These are phyloP conservation scores for Mortierella sp. DNA, from an alignment of 371 early-diverging fungal genomes.

Conservation along the genomic window DNA sequence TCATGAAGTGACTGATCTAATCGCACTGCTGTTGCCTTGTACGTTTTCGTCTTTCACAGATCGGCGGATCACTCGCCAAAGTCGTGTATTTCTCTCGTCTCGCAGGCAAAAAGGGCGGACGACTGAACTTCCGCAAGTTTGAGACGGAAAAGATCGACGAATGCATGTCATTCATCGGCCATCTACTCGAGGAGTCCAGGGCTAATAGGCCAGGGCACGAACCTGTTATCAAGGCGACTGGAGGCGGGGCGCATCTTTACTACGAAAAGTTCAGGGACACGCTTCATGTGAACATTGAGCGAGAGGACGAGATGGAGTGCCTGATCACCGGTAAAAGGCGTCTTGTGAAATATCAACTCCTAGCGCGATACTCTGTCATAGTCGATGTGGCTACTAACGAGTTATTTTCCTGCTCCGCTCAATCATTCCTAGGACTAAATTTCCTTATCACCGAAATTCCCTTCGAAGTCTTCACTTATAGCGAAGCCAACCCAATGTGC, in stretches of 20 bases:
- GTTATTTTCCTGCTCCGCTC: no score
- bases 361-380: neutral
- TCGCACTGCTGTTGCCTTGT: neutral
- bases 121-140: constrained; percentile 93
- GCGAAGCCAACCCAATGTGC: constrained; percentile 79
- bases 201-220: constrained; percentile 48
- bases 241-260: constrained; percentile 86
- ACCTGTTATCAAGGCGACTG: constrained; percentile 79
- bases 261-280: constrained; percentile 70
- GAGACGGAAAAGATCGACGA: constrained; percentile 93
- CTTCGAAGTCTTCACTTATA: constrained; percentile 96
- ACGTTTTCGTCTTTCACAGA: constrained; percentile 49
- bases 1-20: neutral
- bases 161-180: constrained; percentile 86
- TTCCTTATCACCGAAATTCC: constrained; percentile 94
- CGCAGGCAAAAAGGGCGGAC: constrained; percentile 79
- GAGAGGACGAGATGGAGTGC: constrained; percentile 92
- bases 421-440: constrained; percentile 88
- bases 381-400: no score
- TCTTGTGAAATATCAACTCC: neutral
- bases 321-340: constrained; percentile 73
- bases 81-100: constrained; percentile 87
- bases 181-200: constrained; percentile 69
- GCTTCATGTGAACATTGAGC: constrained; percentile 76
- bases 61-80: constrained; percentile 96